Evolutionary conservation across 805 yeast genomes (phyloP).

Genomic region (Ogataea henricii): DNA sequence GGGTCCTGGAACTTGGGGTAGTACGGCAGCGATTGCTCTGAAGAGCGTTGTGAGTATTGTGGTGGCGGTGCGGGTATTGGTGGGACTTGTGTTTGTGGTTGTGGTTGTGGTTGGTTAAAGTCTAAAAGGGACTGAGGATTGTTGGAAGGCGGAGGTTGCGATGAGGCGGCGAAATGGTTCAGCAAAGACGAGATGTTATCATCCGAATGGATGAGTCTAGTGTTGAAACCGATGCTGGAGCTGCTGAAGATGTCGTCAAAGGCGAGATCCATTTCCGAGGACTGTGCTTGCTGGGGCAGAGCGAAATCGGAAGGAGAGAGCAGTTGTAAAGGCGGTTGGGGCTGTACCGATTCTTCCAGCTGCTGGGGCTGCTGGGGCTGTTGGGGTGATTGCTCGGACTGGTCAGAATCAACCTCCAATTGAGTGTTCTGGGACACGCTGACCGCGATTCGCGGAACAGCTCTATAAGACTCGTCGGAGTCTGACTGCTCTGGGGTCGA

Average conservation of each 20-base stretch:
- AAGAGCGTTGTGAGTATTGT: background rate
- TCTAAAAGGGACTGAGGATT: slow-evolving; percentile 4
- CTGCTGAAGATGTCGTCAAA: slow-evolving; percentile 33
- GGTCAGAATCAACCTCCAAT: background rate
- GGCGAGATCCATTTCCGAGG: slow-evolving; percentile 21
- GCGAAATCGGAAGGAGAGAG: background rate
- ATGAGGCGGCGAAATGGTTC: slow-evolving; percentile 6
- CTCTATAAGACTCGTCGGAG: background rate
- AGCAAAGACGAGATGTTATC: slow-evolving; percentile 29
- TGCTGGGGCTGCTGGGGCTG: background rate
- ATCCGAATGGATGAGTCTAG: slow-evolving; percentile 39
- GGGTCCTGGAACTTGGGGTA: slow-evolving; percentile 33
- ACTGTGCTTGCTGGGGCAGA: background rate
- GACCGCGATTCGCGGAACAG: slow-evolving; percentile 6
- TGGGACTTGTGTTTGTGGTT: background rate
- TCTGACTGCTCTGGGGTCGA: background rate
- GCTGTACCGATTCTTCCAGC: background rate
- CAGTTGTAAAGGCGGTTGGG: background rate
- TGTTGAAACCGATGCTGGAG: slow-evolving; percentile 37
- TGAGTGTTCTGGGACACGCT: slow-evolving; percentile 9
- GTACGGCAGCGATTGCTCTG: slow-evolving; percentile 19
- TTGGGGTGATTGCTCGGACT: too few relatives aligned
- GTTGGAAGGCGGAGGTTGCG: slow-evolving; percentile 1
- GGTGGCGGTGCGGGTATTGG: too few relatives aligned
- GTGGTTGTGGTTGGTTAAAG: slow-evolving; percentile 1